These are phyloP conservation scores for Scenedesmus sp. DNA, from an alignment of 163 green algal species.

Conservation along the genomic window DNA sequence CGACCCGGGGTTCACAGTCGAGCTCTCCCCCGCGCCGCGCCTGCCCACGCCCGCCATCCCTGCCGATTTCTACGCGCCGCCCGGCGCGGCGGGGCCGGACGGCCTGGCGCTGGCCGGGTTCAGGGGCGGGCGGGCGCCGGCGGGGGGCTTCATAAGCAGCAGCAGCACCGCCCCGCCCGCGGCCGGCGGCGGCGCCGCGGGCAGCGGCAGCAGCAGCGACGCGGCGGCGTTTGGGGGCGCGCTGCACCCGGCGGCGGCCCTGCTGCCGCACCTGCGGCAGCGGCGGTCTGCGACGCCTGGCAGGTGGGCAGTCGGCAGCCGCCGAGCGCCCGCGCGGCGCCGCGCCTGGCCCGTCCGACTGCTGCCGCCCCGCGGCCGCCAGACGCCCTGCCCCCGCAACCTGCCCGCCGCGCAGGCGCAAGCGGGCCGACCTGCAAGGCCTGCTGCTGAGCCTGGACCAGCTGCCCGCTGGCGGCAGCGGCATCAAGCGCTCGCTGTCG, in stretches of 20 bases:
- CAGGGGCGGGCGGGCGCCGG: neutral
- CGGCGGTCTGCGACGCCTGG: neutral
- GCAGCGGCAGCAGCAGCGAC: constrained; percentile 27
- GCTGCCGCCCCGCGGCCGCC: too few relatives aligned
- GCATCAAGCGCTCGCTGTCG: too few relatives aligned
- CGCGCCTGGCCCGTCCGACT: too few relatives aligned
- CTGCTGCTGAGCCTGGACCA: neutral
- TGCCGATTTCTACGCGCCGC: neutral
- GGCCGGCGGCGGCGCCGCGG: neutral
- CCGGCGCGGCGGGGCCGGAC: too few relatives aligned
- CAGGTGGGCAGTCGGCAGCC: too few relatives aligned
- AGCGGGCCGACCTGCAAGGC: neutral
- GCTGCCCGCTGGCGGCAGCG: constrained; percentile 3
- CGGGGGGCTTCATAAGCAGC: neutral
- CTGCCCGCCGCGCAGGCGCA: constrained; percentile 12
- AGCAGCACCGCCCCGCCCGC: constrained; percentile 6
- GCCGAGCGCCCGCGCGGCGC: too few relatives aligned
- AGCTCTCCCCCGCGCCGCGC: constrained; percentile 15
- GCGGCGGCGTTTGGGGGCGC: too few relatives aligned
- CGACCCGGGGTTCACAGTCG: constrained; percentile 7
- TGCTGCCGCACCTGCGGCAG: neutral
- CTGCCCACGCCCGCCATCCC: constrained; percentile 22
- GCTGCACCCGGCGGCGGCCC: constrained; percentile 17
- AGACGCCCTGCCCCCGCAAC: too few relatives aligned
- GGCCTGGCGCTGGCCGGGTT: neutral